Conservation (phyloP, 441 rosid genomes). For the Geranium incanum region DNA sequence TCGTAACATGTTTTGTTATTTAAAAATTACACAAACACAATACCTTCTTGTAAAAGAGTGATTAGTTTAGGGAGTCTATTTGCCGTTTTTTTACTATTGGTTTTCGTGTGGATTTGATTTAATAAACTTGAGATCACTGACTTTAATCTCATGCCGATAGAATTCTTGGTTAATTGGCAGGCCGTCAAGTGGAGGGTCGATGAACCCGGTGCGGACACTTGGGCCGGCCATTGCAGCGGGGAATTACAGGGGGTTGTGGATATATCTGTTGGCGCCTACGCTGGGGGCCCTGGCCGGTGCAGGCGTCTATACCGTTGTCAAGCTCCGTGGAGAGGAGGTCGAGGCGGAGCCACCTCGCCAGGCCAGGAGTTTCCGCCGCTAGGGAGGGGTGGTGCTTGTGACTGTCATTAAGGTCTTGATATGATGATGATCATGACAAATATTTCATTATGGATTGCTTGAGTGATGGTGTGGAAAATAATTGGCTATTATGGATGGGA, state of each 20-base stretch:
- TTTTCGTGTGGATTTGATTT: too few species aligned
- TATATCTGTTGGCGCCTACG: conserved; percentile 5
- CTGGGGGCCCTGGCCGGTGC: background rate
- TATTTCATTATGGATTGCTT: background rate
- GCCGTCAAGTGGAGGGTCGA: conserved; percentile 1
- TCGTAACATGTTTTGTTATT: too few species aligned
- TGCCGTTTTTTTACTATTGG: too few species aligned
- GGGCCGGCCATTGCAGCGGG: background rate
- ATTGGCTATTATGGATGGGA: background rate
- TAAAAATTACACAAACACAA: too few species aligned
- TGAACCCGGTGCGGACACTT: background rate
- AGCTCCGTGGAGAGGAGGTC: conserved; percentile 6
- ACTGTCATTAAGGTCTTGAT: background rate
- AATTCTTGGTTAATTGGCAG: background rate
- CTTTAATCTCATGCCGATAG: too few species aligned
- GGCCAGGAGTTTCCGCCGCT: conserved; percentile 5
- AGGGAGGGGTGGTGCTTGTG: background rate
- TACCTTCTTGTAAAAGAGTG: too few species aligned
- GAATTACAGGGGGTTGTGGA: background rate
- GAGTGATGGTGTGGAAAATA: background rate
- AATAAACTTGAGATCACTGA: too few species aligned
- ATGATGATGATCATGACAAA: background rate
- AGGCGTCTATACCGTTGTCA: background rate
- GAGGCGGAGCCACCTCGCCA: background rate
- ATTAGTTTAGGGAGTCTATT: too few species aligned